Percentiles rank a stretch among this genome's conserved stretches.
phyloP scores from a whole-genome alignment of 805 yeast species.

The Ogataea henricii region DNA sequence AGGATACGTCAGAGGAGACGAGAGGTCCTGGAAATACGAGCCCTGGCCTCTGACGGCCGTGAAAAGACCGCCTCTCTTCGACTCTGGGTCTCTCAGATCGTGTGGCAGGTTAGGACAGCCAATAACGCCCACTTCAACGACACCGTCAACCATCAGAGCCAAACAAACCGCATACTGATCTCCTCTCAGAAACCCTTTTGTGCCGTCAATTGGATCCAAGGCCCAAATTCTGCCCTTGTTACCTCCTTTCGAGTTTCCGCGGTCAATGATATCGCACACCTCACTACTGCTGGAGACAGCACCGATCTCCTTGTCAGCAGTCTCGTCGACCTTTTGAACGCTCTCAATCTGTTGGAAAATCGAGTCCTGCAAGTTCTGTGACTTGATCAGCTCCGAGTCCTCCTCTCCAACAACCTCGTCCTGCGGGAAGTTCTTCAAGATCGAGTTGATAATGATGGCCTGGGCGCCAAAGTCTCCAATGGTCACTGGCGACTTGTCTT shows the following conservation, averaged over 20 bases:
- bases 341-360: slow-evolving; percentile 62
- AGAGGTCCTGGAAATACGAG: slow-evolving; percentile 53
- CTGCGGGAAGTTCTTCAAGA: slow-evolving; percentile 72
- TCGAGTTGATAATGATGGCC: slow-evolving; percentile 85
- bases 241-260: slow-evolving; percentile 83
- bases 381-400: slow-evolving; percentile 68
- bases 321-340: slow-evolving; percentile 49
- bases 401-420: slow-evolving; percentile 96
- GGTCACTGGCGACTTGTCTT: slow-evolving; percentile 93
- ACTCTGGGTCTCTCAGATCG: slow-evolving; percentile 38
- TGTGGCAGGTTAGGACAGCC: slow-evolving; percentile 92
- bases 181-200: slow-evolving; percentile 93
- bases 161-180: slow-evolving; percentile 97
- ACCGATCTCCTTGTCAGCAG: slow-evolving; percentile 40
- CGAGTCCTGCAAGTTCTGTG: slow-evolving; percentile 49
- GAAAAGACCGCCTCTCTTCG: slow-evolving; percentile 69
- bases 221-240: slow-evolving; percentile 88
- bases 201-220: slow-evolving; percentile 96
- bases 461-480: slow-evolving; percentile 96
- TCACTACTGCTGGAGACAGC: slow-evolving; percentile 44
- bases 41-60: slow-evolving; percentile 72
- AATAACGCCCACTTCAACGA: slow-evolving; percentile 85
- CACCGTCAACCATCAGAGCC: slow-evolving; percentile 83
- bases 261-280: slow-evolving; percentile 68
- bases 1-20: slow-evolving; percentile 40